Evolutionary conservation across 2,329 filamentous ascomycete species (phyloP).

Genomic region (Microsporum ferrugineum): DNA sequence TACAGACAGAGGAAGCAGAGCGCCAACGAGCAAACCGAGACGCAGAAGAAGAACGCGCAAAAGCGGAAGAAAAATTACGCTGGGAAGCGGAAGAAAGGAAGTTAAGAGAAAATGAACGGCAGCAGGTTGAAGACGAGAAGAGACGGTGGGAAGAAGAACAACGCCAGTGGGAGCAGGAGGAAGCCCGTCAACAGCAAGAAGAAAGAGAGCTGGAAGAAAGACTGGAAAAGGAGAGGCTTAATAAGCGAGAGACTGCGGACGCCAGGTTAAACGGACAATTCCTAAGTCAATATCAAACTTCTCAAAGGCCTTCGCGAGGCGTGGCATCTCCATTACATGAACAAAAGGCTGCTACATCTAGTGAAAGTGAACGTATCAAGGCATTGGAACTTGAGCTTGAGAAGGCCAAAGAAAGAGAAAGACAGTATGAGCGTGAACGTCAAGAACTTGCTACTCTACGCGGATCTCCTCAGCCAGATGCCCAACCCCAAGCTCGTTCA

Average conservation of each 20-base stretch:
- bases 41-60: conserved; percentile 38
- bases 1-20: conserved; percentile 44
- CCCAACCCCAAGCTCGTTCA: neutral
- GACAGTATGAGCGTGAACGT: conserved; percentile 51
- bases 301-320: conserved; percentile 41
- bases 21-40: conserved; percentile 40
- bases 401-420: conserved; percentile 55
- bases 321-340: conserved; percentile 27
- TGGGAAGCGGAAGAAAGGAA: conserved; percentile 38
- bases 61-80: conserved; percentile 34
- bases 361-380: conserved; percentile 57
- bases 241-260: conserved; percentile 51
- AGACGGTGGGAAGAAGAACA: conserved; percentile 43
- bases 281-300: conserved; percentile 73
- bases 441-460: conserved; percentile 36
- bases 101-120: conserved; percentile 41
- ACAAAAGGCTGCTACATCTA: conserved; percentile 29
- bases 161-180: conserved; percentile 62
- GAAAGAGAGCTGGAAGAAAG: conserved; percentile 61
- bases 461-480: conserved; percentile 3
- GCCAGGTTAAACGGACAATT: conserved; percentile 67
- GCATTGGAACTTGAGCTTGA: conserved; percentile 67
- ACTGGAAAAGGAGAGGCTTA: conserved; percentile 54
- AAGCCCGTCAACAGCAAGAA: conserved; percentile 58
- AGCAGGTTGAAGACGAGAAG: conserved; percentile 37